Evolutionary conservation across 2,329 filamentous ascomycete species (phyloP).

Genomic region (Neofusicoccum sp.): DNA sequence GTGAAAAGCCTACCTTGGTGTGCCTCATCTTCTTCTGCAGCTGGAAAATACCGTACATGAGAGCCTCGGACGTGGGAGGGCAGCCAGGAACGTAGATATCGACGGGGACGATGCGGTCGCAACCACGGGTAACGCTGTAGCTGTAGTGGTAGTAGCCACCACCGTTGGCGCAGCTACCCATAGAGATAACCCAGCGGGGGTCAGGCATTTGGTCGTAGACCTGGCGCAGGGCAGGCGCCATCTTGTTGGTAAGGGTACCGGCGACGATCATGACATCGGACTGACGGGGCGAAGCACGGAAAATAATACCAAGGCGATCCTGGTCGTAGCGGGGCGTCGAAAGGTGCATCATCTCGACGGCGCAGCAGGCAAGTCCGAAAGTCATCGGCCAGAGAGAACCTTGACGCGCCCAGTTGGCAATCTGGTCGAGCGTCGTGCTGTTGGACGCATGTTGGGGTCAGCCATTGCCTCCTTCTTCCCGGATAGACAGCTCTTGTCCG

Average conservation of each 20-base stretch:
- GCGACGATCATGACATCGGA: slow-evolving; percentile 95
- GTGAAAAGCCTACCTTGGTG: slow-evolving; percentile 37
- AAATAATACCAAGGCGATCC: slow-evolving; percentile 88
- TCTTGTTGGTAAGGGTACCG: slow-evolving; percentile 93
- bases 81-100: slow-evolving; percentile 83
- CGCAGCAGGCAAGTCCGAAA: slow-evolving; percentile 88
- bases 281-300: slow-evolving; percentile 85
- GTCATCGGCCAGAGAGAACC: slow-evolving; percentile 91
- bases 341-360: slow-evolving; percentile 92
- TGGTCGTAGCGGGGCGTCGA: slow-evolving; percentile 92
- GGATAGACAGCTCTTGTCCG: neutral
- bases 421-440: slow-evolving; percentile 78
- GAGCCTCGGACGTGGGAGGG: slow-evolving; percentile 57
- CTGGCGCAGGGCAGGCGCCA: slow-evolving; percentile 86
- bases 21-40: slow-evolving; percentile 76
- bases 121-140: slow-evolving; percentile 76
- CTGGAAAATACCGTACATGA: slow-evolving; percentile 70
- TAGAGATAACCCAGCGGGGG: slow-evolving; percentile 82
- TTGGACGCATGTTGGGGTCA: neutral
- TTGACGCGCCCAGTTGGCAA: slow-evolving; percentile 85
- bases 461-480: neutral
- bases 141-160: slow-evolving; percentile 88
- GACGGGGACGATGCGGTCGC: slow-evolving; percentile 79
- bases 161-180: slow-evolving; percentile 84
- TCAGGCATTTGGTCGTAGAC: slow-evolving; percentile 97